phyloP scores from a whole-genome alignment of 2,329 filamentous ascomycete species.

The Fusarium drepaniforme region DNA sequence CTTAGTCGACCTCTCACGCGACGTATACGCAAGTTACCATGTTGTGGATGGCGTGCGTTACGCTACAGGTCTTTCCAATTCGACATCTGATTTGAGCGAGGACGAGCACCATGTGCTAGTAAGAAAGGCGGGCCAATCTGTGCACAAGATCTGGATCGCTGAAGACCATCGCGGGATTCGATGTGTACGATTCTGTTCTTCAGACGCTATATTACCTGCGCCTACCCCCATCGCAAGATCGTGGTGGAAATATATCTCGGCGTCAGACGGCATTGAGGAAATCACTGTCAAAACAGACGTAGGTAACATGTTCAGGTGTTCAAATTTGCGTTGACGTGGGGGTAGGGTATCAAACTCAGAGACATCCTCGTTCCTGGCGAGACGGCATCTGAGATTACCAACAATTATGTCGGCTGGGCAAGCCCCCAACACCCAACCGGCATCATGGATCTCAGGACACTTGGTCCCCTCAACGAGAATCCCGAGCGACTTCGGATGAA shows the following conservation, averaged over 20 bases:
- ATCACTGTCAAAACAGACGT: constrained; percentile 16
- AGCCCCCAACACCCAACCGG: constrained; percentile 12
- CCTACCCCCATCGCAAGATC: constrained; percentile 17
- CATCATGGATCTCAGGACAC: constrained; percentile 20
- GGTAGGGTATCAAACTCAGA: constrained; percentile 19
- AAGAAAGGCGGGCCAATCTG: not conserved
- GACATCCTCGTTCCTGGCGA: constrained; percentile 13
- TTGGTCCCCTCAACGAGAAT: not conserved
- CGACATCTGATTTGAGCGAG: not conserved
- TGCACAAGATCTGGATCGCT: constrained; percentile 25
- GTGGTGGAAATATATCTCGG: constrained; percentile 26
- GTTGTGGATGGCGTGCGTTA: constrained; percentile 19
- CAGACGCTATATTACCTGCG: constrained; percentile 1
- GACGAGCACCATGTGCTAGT: not conserved
- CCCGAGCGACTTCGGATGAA: constrained; percentile 16
- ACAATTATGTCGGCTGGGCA: constrained; percentile 18
- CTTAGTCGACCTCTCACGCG: not conserved
- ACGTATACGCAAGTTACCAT: constrained; percentile 10
- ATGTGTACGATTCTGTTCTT: constrained; percentile 5
- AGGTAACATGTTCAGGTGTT: not conserved
- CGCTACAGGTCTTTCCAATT: constrained; percentile 12
- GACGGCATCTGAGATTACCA: not conserved
- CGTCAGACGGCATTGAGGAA: not conserved
- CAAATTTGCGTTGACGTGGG: not conserved
- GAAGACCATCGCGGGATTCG: constrained; percentile 30